Conservation (phyloP, 768 basidiomycete species). For the Hemileccinum rubropunctum region DNA sequence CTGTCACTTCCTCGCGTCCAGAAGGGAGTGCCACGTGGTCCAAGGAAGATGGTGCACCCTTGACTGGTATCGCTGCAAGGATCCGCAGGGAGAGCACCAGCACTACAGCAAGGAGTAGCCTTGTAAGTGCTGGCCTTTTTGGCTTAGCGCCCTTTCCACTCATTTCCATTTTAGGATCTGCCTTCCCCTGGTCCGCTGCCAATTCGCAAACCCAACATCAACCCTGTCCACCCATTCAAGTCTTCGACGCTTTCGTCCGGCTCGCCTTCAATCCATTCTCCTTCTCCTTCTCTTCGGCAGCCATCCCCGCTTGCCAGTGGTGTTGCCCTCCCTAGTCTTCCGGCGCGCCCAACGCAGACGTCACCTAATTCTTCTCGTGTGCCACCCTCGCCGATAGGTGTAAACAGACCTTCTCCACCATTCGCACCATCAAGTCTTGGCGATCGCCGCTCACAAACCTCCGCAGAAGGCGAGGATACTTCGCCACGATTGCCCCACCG, state of each 20-base stretch:
- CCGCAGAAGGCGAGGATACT: constrained; percentile 35
- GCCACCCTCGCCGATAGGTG: constrained; percentile 39
- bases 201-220: constrained; percentile 43
- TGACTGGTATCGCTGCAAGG: constrained; percentile 40
- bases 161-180: constrained; percentile 29
- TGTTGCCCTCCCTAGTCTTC: constrained; percentile 30
- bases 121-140: constrained; percentile 11
- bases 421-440: constrained; percentile 42
- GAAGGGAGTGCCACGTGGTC: constrained; percentile 36
- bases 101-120: constrained; percentile 33
- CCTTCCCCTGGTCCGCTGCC: constrained; percentile 41
- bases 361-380: constrained; percentile 44
- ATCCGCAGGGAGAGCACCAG: constrained; percentile 53
- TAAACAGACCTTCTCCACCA: constrained; percentile 37
- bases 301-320: constrained; percentile 42
- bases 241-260: constrained; percentile 49
- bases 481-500: constrained; percentile 31
- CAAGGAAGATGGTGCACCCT: constrained; percentile 34
- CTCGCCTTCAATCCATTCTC: constrained; percentile 47
- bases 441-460: constrained; percentile 38
- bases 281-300: constrained; percentile 46
- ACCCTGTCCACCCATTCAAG: constrained; percentile 47
- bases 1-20: constrained; percentile 41
- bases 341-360: constrained; percentile 34
- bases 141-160: constrained; percentile 4